A percentile compares a stretch with the other conserved stretches of the same genome.
Conservation (phyloP, 2,329 filamentous ascomycete genomes). For the Coniella lustricola region DNA sequence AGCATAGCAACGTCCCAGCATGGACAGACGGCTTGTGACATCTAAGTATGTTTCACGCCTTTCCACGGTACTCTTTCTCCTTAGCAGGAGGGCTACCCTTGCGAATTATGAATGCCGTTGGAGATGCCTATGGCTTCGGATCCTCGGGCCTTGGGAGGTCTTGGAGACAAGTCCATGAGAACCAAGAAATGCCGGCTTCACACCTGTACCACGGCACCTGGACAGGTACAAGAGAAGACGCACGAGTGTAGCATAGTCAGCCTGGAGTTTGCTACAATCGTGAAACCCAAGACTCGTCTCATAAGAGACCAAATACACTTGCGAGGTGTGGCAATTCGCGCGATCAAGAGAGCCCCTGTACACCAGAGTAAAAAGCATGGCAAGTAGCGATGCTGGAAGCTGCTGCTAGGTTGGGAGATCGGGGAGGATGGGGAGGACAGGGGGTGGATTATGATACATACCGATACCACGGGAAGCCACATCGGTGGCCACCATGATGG, state of each 20-base stretch:
- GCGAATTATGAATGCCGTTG: constrained; percentile 43
- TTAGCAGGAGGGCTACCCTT: constrained; percentile 53
- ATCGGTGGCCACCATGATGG: constrained; percentile 99
- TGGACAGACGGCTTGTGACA: constrained; percentile 35
- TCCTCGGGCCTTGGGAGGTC: constrained; percentile 50
- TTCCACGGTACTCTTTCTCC: constrained; percentile 44
- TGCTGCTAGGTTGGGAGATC: constrained; percentile 40
- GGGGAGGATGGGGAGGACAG: constrained; percentile 26
- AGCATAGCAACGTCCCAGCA: constrained; percentile 58
- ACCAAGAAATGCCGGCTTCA: constrained; percentile 76
- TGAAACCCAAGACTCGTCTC: constrained; percentile 82
- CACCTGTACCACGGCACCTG: constrained; percentile 60
- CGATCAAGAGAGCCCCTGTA: constrained; percentile 81
- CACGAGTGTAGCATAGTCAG: constrained; percentile 60
- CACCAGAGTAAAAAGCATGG: constrained; percentile 89
- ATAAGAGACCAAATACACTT: constrained; percentile 66
- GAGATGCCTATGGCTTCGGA: constrained; percentile 46
- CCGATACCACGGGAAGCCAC: constrained; percentile 99
- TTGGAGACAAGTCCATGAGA: constrained; percentile 61
- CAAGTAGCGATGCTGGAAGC: constrained; percentile 53
- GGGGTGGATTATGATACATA: constrained; percentile 70
- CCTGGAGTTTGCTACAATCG: constrained; percentile 48
- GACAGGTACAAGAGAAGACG: constrained; percentile 67
- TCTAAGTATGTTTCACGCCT: constrained; percentile 44
- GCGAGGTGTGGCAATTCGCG: constrained; percentile 82